phyloP scores from a whole-genome alignment of 208 protist genomes.

The Porcisia hertigi region DNA sequence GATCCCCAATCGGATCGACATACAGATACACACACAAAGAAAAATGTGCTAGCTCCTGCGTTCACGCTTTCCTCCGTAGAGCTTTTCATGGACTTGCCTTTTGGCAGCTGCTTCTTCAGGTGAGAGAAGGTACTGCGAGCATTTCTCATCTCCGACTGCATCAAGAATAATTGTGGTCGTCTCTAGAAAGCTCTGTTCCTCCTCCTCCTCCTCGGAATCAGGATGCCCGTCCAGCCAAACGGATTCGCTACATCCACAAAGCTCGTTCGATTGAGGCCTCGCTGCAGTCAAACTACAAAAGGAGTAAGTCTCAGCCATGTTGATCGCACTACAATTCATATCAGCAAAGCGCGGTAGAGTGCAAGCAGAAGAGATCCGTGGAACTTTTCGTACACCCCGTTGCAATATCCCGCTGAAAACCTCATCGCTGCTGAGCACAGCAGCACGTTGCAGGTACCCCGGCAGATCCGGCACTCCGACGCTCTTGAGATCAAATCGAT shows the following conservation, averaged over 20 bases:
- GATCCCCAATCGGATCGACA: background rate
- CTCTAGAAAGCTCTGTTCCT: constrained; percentile 2
- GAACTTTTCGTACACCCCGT: background rate
- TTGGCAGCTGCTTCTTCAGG: constrained; percentile 10
- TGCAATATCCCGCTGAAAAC: constrained; percentile 4
- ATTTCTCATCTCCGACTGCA: constrained; percentile 1
- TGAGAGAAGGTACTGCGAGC: constrained; percentile 9
- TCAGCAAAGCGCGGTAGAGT: background rate
- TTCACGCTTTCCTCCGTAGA: background rate
- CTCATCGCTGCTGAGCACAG: constrained; percentile 16
- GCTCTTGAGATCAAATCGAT: constrained; percentile 4
- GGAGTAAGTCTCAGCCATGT: background rate
- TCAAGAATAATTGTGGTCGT: background rate
- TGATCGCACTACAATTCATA: constrained; percentile 7
- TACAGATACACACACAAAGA: background rate
- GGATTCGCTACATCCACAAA: background rate
- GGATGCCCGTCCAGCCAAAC: background rate
- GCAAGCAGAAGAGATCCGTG: background rate
- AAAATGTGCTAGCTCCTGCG: background rate
- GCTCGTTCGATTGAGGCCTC: background rate
- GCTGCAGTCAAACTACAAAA: background rate
- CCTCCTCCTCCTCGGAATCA: background rate
- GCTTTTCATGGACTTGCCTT: constrained; percentile 3
- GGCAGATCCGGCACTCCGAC: background rate
- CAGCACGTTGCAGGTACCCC: constrained; percentile 11